Conservation (phyloP, 345 rosid species). For the Bretschneidera sinensis region DNA sequence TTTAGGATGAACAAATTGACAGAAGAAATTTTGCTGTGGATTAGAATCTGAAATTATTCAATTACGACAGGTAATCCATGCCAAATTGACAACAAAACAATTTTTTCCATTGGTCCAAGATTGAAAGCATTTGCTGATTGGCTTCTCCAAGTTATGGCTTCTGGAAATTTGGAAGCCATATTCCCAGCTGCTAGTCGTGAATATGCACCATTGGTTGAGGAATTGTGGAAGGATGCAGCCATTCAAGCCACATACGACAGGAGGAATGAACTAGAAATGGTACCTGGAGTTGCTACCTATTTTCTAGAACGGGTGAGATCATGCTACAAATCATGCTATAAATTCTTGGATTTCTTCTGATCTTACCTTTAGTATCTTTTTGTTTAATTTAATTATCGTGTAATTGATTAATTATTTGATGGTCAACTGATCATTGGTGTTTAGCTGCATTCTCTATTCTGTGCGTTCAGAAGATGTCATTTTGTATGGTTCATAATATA, state of each 20-base stretch:
- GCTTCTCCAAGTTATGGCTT: constrained; percentile 57
- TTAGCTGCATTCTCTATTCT: too few species aligned
- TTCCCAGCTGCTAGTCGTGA: constrained; percentile 60
- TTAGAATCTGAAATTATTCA: constrained; percentile 12
- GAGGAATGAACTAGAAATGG: constrained; percentile 56
- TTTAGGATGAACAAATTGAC: too few species aligned
- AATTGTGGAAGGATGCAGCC: constrained; percentile 68
- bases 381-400: background rate
- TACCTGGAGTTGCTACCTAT: constrained; percentile 72
- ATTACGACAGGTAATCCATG: constrained; percentile 25
- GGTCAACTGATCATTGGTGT: too few species aligned
- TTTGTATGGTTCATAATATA: too few species aligned
- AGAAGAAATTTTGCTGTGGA: background rate
- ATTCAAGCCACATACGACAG: constrained; percentile 76
- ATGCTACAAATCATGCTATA: too few species aligned
- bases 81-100: constrained; percentile 26
- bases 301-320: constrained; percentile 74
- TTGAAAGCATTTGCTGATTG: constrained; percentile 68
- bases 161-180: constrained; percentile 66
- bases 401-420: too few species aligned
- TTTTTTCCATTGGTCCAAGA: constrained; percentile 44
- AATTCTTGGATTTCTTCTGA: too few species aligned
- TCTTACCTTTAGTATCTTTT: background rate
- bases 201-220: constrained; percentile 61
- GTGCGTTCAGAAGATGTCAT: too few species aligned